Conservation (phyloP, 441 rosid genomes). For the Croton laevigatus region DNA sequence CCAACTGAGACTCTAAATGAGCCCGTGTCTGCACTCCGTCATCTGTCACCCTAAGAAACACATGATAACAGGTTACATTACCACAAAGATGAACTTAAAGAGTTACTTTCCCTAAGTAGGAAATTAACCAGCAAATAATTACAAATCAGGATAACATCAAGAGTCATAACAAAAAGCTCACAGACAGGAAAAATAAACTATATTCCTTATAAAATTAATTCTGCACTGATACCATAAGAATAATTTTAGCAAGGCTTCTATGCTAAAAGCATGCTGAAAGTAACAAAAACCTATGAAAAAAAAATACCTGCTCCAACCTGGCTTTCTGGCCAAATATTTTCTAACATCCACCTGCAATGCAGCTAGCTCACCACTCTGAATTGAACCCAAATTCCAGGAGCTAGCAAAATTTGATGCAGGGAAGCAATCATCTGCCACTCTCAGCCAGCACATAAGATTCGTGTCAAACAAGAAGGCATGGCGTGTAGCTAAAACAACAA, state of each 20-base stretch:
- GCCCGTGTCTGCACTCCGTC: constrained; percentile 96
- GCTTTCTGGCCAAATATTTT: constrained; percentile 93
- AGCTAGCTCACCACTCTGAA: constrained; percentile 91
- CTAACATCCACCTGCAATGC: constrained; percentile 92
- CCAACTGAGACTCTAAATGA: constrained; percentile 94
- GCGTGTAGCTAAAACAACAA: constrained; percentile 90
- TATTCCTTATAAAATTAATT: not conserved
- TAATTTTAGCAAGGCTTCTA: not conserved
- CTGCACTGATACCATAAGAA: not conserved
- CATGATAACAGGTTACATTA: constrained; percentile 12
- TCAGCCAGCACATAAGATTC: constrained; percentile 92
- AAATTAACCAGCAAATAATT: not conserved
- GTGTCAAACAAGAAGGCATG: constrained; percentile 91
- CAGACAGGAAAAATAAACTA: not conserved
- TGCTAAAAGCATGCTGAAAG: not conserved
- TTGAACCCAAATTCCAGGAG: constrained; percentile 87
- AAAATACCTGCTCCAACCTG: constrained; percentile 94
- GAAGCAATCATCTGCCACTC: constrained; percentile 97
- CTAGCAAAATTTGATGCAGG: constrained; percentile 93
- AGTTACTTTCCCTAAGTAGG: constrained; percentile 5
- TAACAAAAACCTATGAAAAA: constrained; percentile 3
- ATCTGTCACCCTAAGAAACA: constrained; percentile 71
- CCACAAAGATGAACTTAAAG: not conserved
- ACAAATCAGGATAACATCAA: not conserved
- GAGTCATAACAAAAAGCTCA: not conserved